These are phyloP conservation scores for Penicillium cosmopolitanum DNA, from an alignment of 495 filamentous ascomycete genomes.

Conservation along the genomic window DNA sequence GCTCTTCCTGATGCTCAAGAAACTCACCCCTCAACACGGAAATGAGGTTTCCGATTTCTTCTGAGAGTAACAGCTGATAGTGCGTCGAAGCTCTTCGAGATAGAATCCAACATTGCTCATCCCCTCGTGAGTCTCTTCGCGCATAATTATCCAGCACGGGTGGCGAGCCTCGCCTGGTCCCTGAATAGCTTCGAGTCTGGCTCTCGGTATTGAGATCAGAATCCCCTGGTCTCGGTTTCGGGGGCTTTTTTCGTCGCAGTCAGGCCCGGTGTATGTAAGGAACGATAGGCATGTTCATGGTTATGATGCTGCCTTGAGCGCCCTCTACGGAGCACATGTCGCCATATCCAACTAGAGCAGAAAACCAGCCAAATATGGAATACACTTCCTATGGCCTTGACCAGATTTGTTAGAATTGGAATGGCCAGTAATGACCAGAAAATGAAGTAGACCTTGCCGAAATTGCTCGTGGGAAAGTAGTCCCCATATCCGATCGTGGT, in stretches of 20 bases:
- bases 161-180: neutral
- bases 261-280: neutral
- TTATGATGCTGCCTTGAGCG: neutral
- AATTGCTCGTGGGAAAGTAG: conserved; percentile 61
- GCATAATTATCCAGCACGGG: neutral
- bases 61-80: neutral
- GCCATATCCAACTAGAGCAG: neutral
- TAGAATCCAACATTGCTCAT: neutral
- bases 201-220: neutral
- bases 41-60: neutral
- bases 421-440: conserved; percentile 24
- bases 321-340: neutral
- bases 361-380: neutral
- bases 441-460: conserved; percentile 71
- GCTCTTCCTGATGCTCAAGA: neutral
- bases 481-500: conserved; percentile 12
- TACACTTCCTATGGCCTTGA: conserved; percentile 5
- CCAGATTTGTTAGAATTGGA: conserved; percentile 17
- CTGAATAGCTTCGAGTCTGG: neutral
- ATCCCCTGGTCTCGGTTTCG: neutral
- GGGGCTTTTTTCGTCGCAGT: neutral
- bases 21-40: neutral
- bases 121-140: neutral
- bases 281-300: neutral
- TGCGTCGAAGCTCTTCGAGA: neutral